Percentiles rank a stretch among this genome's conserved stretches.
Evolutionary conservation across 2,329 filamentous ascomycete genomes (phyloP).

Genomic region (Dendryphion nanum): DNA sequence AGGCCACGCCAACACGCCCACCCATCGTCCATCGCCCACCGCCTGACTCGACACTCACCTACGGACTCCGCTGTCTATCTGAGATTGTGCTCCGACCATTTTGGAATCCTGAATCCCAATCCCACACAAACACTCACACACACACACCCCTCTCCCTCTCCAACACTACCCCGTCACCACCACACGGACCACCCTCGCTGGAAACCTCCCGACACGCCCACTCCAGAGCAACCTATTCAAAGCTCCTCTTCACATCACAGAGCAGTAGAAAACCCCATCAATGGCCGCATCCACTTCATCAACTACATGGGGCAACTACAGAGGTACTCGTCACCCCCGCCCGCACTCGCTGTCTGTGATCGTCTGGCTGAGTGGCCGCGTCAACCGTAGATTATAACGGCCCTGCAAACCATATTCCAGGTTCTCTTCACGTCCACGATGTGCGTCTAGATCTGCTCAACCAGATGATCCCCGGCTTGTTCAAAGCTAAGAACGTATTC

Average conservation of each 20-base stretch:
- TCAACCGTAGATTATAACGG: slow-evolving; percentile 36
- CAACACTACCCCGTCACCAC: too few species aligned
- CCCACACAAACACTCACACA: background rate
- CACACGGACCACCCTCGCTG: too few species aligned
- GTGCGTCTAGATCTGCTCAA: slow-evolving; percentile 34
- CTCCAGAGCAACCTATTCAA: too few species aligned
- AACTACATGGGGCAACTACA: background rate
- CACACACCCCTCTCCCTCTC: slow-evolving; percentile 2
- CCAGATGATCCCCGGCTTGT: slow-evolving; percentile 32
- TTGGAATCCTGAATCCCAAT: background rate
- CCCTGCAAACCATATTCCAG: slow-evolving; percentile 30
- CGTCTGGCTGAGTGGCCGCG: slow-evolving; percentile 10
- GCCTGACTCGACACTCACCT: too few species aligned
- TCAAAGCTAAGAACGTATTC: slow-evolving; percentile 34
- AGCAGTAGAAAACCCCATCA: background rate
- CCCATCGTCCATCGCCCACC: too few species aligned
- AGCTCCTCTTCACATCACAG: too few species aligned
- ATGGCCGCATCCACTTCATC: background rate
- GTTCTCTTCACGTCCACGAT: slow-evolving; percentile 38
- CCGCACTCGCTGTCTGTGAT: background rate
- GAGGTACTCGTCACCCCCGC: slow-evolving; percentile 9
- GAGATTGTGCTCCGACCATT: too few species aligned
- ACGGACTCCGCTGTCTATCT: too few species aligned
- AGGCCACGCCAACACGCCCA: too few species aligned
- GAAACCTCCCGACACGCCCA: too few species aligned